phyloP scores from a whole-genome alignment of 768 basidiomycete species.

The Termitomyces sp. region DNA sequence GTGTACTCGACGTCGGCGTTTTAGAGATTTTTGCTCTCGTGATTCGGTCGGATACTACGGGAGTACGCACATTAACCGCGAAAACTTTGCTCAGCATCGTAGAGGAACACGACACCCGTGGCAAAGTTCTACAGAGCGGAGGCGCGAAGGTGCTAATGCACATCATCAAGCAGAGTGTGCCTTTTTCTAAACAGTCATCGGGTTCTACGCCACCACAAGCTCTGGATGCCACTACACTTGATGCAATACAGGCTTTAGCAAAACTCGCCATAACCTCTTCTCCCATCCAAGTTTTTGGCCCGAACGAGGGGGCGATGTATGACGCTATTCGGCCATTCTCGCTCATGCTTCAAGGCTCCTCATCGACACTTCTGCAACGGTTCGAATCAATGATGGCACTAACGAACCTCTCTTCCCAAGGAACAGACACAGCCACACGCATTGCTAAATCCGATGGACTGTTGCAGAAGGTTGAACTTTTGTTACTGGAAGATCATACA shows the following conservation, averaged over 20 bases:
- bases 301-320: slow-evolving; percentile 69
- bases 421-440: slow-evolving; percentile 59
- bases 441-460: slow-evolving; percentile 64
- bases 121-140: slow-evolving; percentile 73
- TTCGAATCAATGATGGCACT: slow-evolving; percentile 97
- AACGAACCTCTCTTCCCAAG: slow-evolving; percentile 88
- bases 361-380: slow-evolving; percentile 72
- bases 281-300: slow-evolving; percentile 89
- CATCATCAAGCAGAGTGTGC: slow-evolving; percentile 51
- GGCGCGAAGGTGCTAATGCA: slow-evolving; percentile 65
- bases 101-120: slow-evolving; percentile 76
- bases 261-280: slow-evolving; percentile 92
- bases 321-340: slow-evolving; percentile 86
- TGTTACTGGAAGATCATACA: slow-evolving; percentile 79
- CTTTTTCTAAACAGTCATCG: slow-evolving; percentile 27
- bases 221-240: slow-evolving; percentile 46
- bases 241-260: slow-evolving; percentile 83
- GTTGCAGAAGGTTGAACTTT: slow-evolving; percentile 63
- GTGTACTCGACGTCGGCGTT: slow-evolving; percentile 59
- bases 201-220: slow-evolving; percentile 24
- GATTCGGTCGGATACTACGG: slow-evolving; percentile 59
- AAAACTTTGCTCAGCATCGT: slow-evolving; percentile 68
- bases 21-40: slow-evolving; percentile 61
- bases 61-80: slow-evolving; percentile 57
- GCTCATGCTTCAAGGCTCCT: slow-evolving; percentile 64